Percentiles rank a stretch among this genome's conserved stretches.
These are phyloP conservation scores for Strobilomyces confusus DNA, from an alignment of 768 basidiomycete genomes.

Conservation along the genomic window DNA sequence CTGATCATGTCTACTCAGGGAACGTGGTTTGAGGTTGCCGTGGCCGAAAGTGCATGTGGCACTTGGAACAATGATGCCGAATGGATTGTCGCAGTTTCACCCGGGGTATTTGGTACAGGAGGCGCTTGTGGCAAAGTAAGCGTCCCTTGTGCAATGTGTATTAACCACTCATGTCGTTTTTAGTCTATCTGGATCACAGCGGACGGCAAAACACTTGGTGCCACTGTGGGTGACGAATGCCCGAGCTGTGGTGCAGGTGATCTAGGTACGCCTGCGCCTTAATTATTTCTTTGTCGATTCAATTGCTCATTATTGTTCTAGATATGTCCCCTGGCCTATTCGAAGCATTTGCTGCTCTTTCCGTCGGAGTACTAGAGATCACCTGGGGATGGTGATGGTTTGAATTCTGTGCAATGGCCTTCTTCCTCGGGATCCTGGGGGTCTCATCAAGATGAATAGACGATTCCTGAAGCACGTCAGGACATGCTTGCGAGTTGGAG, in stretches of 20 bases:
- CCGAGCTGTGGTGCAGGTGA: constrained; percentile 46
- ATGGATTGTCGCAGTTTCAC: constrained; percentile 60
- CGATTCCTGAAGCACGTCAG: constrained; percentile 13
- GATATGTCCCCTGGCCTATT: constrained; percentile 69
- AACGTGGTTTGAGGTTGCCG: constrained; percentile 58
- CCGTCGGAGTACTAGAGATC: constrained; percentile 48
- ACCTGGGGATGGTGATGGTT: constrained; percentile 46
- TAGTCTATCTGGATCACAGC: constrained; percentile 57
- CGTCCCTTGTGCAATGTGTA: neutral
- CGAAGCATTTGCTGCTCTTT: constrained; percentile 44
- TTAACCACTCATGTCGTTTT: constrained; percentile 13
- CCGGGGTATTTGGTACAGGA: constrained; percentile 49
- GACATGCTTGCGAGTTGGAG: constrained; percentile 14
- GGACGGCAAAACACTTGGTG: constrained; percentile 48
- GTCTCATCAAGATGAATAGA: constrained; percentile 7
- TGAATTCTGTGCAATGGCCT: neutral
- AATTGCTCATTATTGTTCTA: constrained; percentile 26
- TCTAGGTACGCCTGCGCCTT: constrained; percentile 45
- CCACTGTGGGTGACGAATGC: constrained; percentile 56
- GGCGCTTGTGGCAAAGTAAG: constrained; percentile 59
- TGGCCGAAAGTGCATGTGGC: constrained; percentile 57
- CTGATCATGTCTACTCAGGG: constrained; percentile 40
- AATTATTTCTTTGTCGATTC: neutral
- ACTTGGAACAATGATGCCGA: constrained; percentile 43
- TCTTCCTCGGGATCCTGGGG: constrained; percentile 5